Percentiles rank a stretch among this genome's conserved stretches.
Conservation (phyloP, 2,329 filamentous ascomycete species). For the Tolypocladium ovalisporum region DNA sequence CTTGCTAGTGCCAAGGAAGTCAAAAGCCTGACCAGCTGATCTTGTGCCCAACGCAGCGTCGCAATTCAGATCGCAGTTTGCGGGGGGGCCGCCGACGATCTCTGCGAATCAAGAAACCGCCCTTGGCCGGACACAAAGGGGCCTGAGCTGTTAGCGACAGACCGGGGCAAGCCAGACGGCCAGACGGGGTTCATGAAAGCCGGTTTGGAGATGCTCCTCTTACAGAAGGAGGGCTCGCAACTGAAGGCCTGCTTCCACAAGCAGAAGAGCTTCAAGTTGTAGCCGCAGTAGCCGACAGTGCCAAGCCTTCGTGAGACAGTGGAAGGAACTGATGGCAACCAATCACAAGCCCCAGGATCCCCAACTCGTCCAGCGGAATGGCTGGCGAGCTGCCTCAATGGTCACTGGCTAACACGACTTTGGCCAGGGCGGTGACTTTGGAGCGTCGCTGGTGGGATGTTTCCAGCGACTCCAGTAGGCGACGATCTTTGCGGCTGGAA, state of each 20-base stretch:
- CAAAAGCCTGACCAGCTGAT: background rate
- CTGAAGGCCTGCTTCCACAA: background rate
- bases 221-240: background rate
- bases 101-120: background rate
- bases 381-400: background rate
- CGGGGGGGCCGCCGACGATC: background rate
- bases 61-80: background rate
- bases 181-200: background rate
- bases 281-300: background rate
- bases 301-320: background rate
- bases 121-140: background rate
- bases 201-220: background rate
- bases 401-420: background rate
- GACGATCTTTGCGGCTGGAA: background rate
- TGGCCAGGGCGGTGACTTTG: background rate
- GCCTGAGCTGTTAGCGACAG: background rate
- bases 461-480: background rate
- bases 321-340: background rate
- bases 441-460: background rate
- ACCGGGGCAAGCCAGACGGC: background rate
- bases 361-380: background rate
- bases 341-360: background rate
- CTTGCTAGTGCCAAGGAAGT: background rate
- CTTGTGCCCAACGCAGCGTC: background rate
- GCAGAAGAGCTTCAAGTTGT: background rate